These are phyloP conservation scores for Blastocystis sp. DNA, from an alignment of 352 stramenopile genomes.

Conservation along the genomic window DNA sequence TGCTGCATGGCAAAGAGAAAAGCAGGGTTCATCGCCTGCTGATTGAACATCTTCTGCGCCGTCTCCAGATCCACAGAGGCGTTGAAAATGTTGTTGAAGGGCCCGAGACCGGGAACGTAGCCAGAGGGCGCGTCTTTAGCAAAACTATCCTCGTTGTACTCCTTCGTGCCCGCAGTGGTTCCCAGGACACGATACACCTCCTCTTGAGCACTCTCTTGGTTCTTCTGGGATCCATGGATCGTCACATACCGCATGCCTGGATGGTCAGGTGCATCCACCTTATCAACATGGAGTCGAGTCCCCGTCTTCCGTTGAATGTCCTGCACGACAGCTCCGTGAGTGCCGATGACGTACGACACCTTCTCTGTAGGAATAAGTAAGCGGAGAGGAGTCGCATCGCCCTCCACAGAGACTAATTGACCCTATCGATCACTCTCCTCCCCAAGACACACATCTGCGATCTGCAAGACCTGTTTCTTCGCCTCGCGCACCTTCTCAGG, in stretches of 20 bases:
- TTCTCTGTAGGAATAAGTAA: conserved; percentile 29
- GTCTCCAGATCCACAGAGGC: conserved; percentile 15
- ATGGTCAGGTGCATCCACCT: background rate
- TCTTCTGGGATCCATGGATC: background rate
- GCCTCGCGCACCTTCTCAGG: conserved; percentile 28
- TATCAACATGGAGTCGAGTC: background rate
- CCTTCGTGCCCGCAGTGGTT: background rate
- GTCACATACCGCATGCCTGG: background rate
- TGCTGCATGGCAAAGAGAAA: background rate
- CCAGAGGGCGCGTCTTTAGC: background rate
- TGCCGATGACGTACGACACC: conserved; percentile 36
- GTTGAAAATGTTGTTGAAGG: conserved; percentile 7
- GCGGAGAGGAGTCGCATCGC: background rate
- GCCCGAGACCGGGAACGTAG: background rate
- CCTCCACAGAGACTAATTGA: background rate
- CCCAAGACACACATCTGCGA: background rate
- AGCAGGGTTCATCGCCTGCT: conserved; percentile 4
- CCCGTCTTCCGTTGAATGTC: conserved; percentile 38
- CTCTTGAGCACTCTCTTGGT: background rate
- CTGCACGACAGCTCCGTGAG: background rate
- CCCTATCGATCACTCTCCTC: background rate
- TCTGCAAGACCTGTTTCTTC: conserved; percentile 15
- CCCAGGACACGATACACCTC: conserved; percentile 36
- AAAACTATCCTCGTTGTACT: conserved; percentile 36
- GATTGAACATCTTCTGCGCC: conserved; percentile 27